These are phyloP conservation scores for Tylopilus sp. DNA, from an alignment of 1,284 basidiomycete genomes.

Conservation along the genomic window DNA sequence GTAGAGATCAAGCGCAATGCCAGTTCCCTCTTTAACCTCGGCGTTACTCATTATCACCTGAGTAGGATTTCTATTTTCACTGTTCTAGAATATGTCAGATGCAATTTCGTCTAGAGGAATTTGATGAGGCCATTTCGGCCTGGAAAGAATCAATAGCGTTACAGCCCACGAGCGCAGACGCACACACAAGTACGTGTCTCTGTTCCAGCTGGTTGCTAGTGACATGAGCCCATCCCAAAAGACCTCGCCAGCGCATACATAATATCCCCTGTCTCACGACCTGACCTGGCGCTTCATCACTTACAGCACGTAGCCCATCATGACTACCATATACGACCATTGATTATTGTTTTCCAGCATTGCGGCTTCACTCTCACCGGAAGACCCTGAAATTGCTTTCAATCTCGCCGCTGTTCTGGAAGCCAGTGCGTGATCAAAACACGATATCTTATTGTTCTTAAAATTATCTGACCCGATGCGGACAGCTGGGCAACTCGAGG, in stretches of 20 bases:
- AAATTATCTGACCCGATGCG: constrained; percentile 29
- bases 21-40: constrained; percentile 84
- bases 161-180: constrained; percentile 83
- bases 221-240: constrained; percentile 38
- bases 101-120: constrained; percentile 62
- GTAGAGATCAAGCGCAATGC: constrained; percentile 79
- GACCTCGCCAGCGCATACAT: constrained; percentile 95
- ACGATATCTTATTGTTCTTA: constrained; percentile 32
- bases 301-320: constrained; percentile 56
- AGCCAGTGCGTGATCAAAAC: constrained; percentile 59
- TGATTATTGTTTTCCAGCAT: constrained; percentile 53
- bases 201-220: constrained; percentile 17
- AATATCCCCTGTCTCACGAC: constrained; percentile 78
- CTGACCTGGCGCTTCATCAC: constrained; percentile 88
- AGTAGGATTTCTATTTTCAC: constrained; percentile 43
- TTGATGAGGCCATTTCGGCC: constrained; percentile 75
- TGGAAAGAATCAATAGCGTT: constrained; percentile 86
- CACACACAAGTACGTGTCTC: constrained; percentile 79
- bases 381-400: constrained; percentile 94
- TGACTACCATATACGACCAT: constrained; percentile 26
- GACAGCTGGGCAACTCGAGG: constrained; percentile 74
- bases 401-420: constrained; percentile 90
- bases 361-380: constrained; percentile 80
- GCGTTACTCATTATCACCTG: constrained; percentile 85
- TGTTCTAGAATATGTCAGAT: constrained; percentile 14